Base-by-base conservation (phyloP, 805 yeast genomes). In the Lipomyces yamanashiensis region DNA sequence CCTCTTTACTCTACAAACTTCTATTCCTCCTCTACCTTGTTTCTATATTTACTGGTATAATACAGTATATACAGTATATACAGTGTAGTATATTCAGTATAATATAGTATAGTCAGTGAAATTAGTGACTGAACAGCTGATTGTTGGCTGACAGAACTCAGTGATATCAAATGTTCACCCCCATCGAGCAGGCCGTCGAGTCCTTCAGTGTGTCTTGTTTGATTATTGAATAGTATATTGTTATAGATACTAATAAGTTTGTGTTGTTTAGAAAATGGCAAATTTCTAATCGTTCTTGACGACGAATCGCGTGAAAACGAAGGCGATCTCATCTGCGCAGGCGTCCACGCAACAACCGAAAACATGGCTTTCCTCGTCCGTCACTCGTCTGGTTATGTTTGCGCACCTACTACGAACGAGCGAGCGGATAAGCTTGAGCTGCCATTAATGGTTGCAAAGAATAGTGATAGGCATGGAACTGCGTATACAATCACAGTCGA, bases 311-410 rank as follows among this genome's bases (percentile, higher is more conserved):
- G 99, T 71, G 99, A 95, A 76, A 95, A 95, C 76, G 99, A 95
- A 78, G 99, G 99, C 58, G 99, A 95, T 74, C 81, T 95, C 73
- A 91, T 95, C 71, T 87, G 90, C 54, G 96, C 98, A n/a, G 99
- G 97, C 44, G 85, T 88, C 69, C 80, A 80, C 59, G 81, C 87
- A 69, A 89, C 96, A 47, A 85, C 89, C 51, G 87, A 87, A 72
- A 85, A 92, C 69, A 91, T 95, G 97, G 99, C 98, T 1, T 95
- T 95, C 72, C 78, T 95, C 67, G 96, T 95, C 52, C 87, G 93
- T 70, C 76, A 79, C 65, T 77, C 81, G n/a, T 65, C 71, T 7
- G 99, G 99, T 4, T 93, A 89, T 75, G 91, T 95, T 2, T 95
- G 99, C 79, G 96, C 86, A 13, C 99, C 99, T 12, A 76, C 93